Evolutionary conservation across 345 rosid species (phyloP).

Genomic region (Streptanthus diversifolius): DNA sequence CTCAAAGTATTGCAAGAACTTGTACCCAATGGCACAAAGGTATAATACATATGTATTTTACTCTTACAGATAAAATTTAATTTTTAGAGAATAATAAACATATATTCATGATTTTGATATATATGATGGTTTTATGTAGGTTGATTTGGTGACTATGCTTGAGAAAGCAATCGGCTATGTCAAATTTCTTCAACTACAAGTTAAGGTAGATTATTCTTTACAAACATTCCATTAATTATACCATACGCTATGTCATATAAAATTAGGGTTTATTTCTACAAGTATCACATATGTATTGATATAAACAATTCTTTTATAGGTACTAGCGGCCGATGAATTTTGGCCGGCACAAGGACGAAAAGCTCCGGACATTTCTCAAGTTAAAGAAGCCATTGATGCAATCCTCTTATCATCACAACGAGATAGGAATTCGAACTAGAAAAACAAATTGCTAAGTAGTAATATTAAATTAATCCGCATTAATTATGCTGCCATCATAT

Average conservation of each 20-base stretch:
- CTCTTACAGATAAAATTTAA: background rate
- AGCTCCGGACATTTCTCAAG: conserved; percentile 92
- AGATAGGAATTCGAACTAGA: conserved; percentile 44
- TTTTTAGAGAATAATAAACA: background rate
- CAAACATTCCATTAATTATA: background rate
- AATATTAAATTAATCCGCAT: background rate
- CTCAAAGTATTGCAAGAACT: conserved; percentile 80
- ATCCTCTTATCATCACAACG: conserved; percentile 72
- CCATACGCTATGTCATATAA: background rate
- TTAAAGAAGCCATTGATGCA: conserved; percentile 95
- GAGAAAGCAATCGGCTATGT: conserved; percentile 92
- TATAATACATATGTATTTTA: background rate
- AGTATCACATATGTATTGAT: background rate
- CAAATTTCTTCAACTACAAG: conserved; percentile 97
- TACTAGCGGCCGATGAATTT: conserved; percentile 90
- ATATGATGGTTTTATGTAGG: conserved; percentile 37
- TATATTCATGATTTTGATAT: background rate
- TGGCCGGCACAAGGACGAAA: conserved; percentile 96
- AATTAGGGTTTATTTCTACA: background rate
- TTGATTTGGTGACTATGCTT: conserved; percentile 93
- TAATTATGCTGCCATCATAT: background rate
- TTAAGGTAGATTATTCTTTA: conserved; percentile 46
- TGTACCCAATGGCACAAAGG: conserved; percentile 88
- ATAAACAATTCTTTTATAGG: conserved; percentile 37
- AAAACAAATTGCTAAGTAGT: background rate